These are phyloP conservation scores for Colletotrichum navitas DNA, from an alignment of 2,329 filamentous ascomycete species.

Conservation along the genomic window DNA sequence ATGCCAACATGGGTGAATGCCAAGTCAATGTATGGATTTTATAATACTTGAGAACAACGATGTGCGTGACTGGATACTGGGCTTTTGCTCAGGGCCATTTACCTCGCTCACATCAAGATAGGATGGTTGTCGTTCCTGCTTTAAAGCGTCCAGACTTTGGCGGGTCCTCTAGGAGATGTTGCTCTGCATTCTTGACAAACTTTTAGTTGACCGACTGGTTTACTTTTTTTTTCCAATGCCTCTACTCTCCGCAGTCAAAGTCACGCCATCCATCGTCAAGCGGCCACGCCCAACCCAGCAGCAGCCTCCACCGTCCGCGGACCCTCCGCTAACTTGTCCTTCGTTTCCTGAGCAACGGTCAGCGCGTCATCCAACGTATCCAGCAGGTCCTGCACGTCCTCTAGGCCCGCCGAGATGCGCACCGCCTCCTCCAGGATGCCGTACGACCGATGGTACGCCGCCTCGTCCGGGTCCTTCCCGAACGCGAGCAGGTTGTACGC, in stretches of 20 bases:
- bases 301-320: constrained; percentile 22
- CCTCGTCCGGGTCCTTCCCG: constrained; percentile 54
- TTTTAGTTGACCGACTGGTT: not conserved
- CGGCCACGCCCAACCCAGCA: constrained; percentile 23
- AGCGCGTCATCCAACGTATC: constrained; percentile 54
- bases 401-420: constrained; percentile 62
- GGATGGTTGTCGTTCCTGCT: not conserved
- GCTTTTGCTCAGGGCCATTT: not conserved
- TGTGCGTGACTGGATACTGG: not conserved
- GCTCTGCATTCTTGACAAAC: not conserved
- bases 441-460: constrained; percentile 52
- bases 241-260: not conserved
- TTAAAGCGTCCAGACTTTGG: not conserved
- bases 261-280: not conserved
- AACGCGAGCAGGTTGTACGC: constrained; percentile 62
- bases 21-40: too few species aligned
- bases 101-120: not conserved
- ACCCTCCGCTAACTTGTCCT: constrained; percentile 49
- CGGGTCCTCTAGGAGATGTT: not conserved
- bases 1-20: not conserved
- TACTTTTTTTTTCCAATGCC: not conserved
- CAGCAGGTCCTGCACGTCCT: constrained; percentile 57
- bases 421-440: constrained; percentile 58
- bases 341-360: constrained; percentile 57
- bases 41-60: not conserved